Evolutionary conservation across 2,329 filamentous ascomycete genomes (phyloP), one percentile per base, ranked within the genome.

Genomic region (Dactylellina cionopaga): DNA sequence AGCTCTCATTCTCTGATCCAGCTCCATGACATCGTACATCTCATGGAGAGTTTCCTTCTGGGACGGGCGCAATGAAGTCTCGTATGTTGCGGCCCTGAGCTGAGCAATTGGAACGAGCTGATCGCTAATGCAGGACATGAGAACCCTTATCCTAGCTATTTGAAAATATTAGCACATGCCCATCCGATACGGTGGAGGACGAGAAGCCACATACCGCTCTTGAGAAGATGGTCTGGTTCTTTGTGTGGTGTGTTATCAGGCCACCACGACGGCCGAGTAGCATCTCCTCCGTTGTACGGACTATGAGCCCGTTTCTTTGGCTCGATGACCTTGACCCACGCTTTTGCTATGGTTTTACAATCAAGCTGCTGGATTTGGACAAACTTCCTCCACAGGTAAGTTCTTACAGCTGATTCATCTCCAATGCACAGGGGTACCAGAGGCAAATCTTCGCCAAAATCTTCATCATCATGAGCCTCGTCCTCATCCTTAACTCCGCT

Each of bases 241-340:
- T 86, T 89, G 78, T 91, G 89, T 10, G 86, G 83, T 56, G 90
- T 87, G 43, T 83, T 85, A 83, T 1, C 54, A 6, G 88, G 88
- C 88, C 88, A 90, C 88, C 88, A 90, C 55, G 85, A 85, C 0
- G 88, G 87, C 0, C 85, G 85, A 75, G 86, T 87, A 29, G 84
- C 84, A 46, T 88, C 85, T 29, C 84, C 85, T n/a, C 84, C 83
- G 0, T 88, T 90, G 77, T 92, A 92, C 0, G 90, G 90, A 76
- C 90, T 87, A 15, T 86, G 89, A 0, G 88, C 89, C 79, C 92
- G 90, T 79, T 92, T 92, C 80, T 90, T 91, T 0, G 90, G 90
- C 76, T 90, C 89, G 1, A 92, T 86, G 1, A 87, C 84, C 77
- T 91, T 91, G 69, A 92, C 88, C 86, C 90, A 92, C 9, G 86